Conservation (phyloP, 177 flowering plant genomes). For the Vitis hybrid region DNA sequence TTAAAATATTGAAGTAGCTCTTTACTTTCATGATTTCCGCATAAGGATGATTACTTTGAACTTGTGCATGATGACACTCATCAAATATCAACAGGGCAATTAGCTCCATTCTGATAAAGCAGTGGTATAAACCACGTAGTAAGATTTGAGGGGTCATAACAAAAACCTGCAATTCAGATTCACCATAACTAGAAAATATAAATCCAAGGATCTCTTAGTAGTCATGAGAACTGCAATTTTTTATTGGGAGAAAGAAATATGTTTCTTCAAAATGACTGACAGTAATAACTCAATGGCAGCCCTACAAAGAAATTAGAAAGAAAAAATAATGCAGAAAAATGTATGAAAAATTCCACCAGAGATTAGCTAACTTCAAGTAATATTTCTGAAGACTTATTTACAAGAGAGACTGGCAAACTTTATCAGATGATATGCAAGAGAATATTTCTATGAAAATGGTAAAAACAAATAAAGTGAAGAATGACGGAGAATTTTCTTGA, state of each 20-base stretch:
- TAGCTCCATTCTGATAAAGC: slow-evolving; percentile 75
- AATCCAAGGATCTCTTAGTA: slow-evolving; percentile 4
- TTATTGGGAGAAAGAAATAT: background rate
- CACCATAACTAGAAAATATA: slow-evolving; percentile 10
- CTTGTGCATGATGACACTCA: slow-evolving; percentile 98
- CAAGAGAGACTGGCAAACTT: too few species aligned
- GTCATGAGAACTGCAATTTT: background rate
- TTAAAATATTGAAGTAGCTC: background rate
- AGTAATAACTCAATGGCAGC: too few species aligned
- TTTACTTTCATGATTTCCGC: slow-evolving; percentile 88
- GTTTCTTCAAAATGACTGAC: too few species aligned
- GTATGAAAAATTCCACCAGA: too few species aligned
- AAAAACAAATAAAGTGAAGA: too few species aligned
- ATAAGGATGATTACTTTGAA: slow-evolving; percentile 86
- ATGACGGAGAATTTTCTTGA: too few species aligned
- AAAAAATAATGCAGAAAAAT: too few species aligned
- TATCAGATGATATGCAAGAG: too few species aligned
- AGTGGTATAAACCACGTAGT: slow-evolving; percentile 62
- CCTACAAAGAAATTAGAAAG: too few species aligned
- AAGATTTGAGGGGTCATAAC: slow-evolving; percentile 94
- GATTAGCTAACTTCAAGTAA: too few species aligned
- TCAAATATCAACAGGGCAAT: slow-evolving; percentile 92
- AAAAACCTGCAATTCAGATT: slow-evolving; percentile 64
- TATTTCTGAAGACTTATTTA: too few species aligned
- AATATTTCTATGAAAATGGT: too few species aligned